Percentiles rank a stretch among this genome's conserved stretches.
Conservation (phyloP, 192 early-diverging fungal species). For the Entomortierella parvispora region DNA sequence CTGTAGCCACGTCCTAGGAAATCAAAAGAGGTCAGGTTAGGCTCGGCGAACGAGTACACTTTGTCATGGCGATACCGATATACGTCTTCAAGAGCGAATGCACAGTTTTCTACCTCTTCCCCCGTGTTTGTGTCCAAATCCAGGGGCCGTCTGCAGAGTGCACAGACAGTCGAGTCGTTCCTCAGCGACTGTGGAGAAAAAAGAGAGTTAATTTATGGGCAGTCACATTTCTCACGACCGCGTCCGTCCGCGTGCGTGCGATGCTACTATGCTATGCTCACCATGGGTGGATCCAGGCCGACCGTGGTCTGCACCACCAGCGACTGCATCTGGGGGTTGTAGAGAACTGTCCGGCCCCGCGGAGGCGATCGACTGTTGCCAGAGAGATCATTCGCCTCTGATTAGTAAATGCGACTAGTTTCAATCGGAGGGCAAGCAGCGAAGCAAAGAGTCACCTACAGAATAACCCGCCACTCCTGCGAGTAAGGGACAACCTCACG, state of each 20-base stretch:
- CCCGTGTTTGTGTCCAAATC: conserved; percentile 11
- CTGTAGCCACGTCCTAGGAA: conserved; percentile 10
- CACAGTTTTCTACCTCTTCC: conserved; percentile 10
- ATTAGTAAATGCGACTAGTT: not conserved
- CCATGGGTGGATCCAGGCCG: conserved; percentile 28
- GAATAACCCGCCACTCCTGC: conserved; percentile 64
- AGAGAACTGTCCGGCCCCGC: conserved; percentile 70
- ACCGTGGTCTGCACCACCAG: conserved; percentile 58
- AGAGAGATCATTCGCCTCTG: not conserved
- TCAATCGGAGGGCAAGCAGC: not conserved
- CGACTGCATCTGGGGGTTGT: conserved; percentile 67
- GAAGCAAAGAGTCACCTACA: conserved; percentile 45
- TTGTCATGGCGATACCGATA: no score
- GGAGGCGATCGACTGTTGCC: conserved; percentile 23
- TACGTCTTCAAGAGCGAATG: no score
- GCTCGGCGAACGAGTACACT: not conserved
- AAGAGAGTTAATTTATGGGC: conserved; percentile 3
- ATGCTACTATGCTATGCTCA: conserved; percentile 1
- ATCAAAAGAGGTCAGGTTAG: not conserved
- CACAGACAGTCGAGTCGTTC: conserved; percentile 33
- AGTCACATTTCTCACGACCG: conserved; percentile 3
- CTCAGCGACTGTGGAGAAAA: conserved; percentile 22
- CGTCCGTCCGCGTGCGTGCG: no score
- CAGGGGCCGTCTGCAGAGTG: conserved; percentile 52
- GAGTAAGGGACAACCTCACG: conserved; percentile 64